phyloP scores from a whole-genome alignment of 306 rosid genomes.

The Lathyrus sativus region DNA sequence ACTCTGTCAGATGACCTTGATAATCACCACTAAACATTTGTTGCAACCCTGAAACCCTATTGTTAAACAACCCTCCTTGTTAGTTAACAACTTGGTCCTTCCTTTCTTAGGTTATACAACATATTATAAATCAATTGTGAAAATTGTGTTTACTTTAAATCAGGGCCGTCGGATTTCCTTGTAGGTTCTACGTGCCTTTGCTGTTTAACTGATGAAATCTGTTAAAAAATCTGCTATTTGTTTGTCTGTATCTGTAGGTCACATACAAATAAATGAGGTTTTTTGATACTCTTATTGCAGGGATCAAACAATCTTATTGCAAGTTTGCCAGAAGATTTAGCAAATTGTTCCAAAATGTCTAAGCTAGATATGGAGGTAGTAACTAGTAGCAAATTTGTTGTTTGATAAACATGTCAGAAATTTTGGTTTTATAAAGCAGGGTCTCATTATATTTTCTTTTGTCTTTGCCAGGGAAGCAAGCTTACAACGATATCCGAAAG shows the following conservation, averaged over 20 bases:
- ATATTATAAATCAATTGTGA: constrained; percentile 23
- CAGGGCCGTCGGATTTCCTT: constrained; percentile 19
- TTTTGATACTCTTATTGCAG: constrained; percentile 51
- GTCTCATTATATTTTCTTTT: constrained; percentile 20
- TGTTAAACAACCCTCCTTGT: neutral
- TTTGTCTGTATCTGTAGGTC: constrained; percentile 9
- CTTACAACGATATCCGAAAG: constrained; percentile 59
- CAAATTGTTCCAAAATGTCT: constrained; percentile 75
- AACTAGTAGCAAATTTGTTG: constrained; percentile 35
- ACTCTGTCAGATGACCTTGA: constrained; percentile 6
- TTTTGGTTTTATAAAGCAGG: constrained; percentile 29
- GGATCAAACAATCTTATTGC: constrained; percentile 74
- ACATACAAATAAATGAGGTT: constrained; percentile 28
- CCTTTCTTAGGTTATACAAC: constrained; percentile 22
- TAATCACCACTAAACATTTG: constrained; percentile 24
- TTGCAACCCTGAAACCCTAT: neutral
- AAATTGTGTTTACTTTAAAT: constrained; percentile 1
- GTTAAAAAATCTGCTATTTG: constrained; percentile 26
- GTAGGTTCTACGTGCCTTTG: constrained; percentile 27
- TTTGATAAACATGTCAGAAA: constrained; percentile 19
- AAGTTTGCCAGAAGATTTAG: constrained; percentile 79
- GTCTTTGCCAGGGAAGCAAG: constrained; percentile 76
- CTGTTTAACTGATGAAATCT: constrained; percentile 31
- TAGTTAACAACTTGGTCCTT: constrained; percentile 5
- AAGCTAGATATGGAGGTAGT: constrained; percentile 90